Percentiles rank a stretch among this genome's conserved stretches.
Conservation (phyloP, 495 filamentous ascomycete species). For the Xylaria telfairii region DNA sequence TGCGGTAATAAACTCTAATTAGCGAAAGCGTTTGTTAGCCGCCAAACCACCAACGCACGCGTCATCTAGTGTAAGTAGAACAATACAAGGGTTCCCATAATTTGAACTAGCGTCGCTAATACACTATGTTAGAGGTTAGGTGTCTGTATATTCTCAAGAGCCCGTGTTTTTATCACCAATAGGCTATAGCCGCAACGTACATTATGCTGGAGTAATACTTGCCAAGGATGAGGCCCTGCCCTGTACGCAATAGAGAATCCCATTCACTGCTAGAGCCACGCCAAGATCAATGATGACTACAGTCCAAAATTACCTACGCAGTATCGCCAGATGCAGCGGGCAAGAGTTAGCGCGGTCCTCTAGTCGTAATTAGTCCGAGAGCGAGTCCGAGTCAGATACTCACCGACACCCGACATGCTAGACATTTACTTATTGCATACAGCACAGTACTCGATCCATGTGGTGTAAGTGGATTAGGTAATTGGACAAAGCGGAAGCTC, state of each 20-base stretch:
- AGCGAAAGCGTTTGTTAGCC: neutral
- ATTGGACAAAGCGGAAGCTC: neutral
- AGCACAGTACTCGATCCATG: no score
- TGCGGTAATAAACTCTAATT: neutral
- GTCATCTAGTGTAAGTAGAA: neutral
- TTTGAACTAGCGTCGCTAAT: neutral
- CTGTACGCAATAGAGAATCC: neutral
- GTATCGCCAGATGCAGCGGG: neutral
- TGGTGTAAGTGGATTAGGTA: neutral
- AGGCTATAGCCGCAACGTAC: neutral
- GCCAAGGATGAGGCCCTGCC: neutral
- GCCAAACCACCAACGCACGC: neutral
- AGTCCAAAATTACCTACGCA: conserved; percentile 1
- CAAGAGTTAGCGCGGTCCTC: neutral
- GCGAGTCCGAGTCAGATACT: neutral
- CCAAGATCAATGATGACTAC: neutral
- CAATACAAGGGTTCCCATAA: neutral
- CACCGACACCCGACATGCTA: neutral
- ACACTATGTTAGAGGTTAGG: neutral
- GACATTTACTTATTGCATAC: no score
- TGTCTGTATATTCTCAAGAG: neutral
- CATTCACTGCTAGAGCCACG: neutral
- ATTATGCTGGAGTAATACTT: neutral
- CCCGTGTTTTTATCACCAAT: no score
- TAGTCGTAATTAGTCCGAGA: neutral